Base-by-base conservation (phyloP, 2,329 filamentous ascomycete genomes). In the Sporothrix humicola region DNA sequence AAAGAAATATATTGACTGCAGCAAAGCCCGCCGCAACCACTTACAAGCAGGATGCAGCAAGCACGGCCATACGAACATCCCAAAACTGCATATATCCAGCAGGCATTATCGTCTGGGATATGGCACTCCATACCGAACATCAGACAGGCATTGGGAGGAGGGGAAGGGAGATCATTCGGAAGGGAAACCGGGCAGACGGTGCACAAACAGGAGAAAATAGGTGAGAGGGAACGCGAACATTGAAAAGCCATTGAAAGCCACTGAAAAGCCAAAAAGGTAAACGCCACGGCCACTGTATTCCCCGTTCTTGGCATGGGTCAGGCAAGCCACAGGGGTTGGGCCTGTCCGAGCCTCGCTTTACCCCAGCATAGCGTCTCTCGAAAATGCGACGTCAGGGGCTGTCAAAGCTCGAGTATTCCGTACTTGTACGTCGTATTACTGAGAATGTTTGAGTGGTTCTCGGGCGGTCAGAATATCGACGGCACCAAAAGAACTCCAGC, bases 341-440 rank as follows among this genome's bases (percentile, higher is more conserved):
- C 37, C 59, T 44, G 31, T 63, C 59, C 59, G 31, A 48, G 61
- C 31, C 58, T 61, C 15, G 31, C 31, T 61, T 6, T 37, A 44
- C 23, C 56, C 56, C 23, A 42, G 44, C 63, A 50, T 17, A 66
- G 20, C 65, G 46, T 37, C 13, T 26, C 46, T 69, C 23, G 65
- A 54, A 13, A 54, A 69, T 54, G 65, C 65, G 46, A 69, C 65
- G 65, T 69, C 65, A 69, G 65, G 63, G 46, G 63, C 59, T 23
- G 59, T 23, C 37, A 46, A 20, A 23, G 37, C 59, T 65, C 10
- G n/a, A 65, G 59, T n/a, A n/a, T n/a, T n/a, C n/a, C n/a, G n/a
- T n/a, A 37, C 5, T 37, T 37, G 31, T 6, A 37, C 31, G 31
- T 37, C 31, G 31, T 37, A 37, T 37, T 7, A 7, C 31, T 37